Evolutionary conservation across 768 basidiomycete genomes (phyloP).

Genomic region (Termitomyces sp.): DNA sequence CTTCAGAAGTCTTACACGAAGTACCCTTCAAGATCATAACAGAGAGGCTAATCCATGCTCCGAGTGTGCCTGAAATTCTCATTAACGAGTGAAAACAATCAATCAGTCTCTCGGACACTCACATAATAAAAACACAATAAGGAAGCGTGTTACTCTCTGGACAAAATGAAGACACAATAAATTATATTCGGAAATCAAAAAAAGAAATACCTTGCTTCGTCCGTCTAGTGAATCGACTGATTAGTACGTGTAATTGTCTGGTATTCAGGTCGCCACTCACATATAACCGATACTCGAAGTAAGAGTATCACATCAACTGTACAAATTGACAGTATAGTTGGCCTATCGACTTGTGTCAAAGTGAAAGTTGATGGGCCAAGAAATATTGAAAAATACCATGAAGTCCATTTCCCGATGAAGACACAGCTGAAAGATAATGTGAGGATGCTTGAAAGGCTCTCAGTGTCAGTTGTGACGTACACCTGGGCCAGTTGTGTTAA

Average conservation of each 20-base stretch:
- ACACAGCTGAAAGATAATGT: not conserved
- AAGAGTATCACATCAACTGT: slow-evolving; percentile 2
- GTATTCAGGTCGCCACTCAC: not conserved
- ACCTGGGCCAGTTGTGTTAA: not conserved
- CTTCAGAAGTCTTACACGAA: not conserved
- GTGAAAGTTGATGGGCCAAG: not conserved
- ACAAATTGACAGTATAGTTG: not conserved
- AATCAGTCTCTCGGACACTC: not conserved
- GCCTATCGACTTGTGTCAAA: not conserved
- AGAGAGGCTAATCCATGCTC: not conserved
- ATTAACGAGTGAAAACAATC: not conserved
- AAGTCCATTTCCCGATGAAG: not conserved
- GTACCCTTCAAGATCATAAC: not conserved
- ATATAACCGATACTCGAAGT: not conserved
- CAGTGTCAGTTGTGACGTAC: not conserved
- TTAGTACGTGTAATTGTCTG: not conserved
- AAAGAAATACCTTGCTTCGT: not conserved
- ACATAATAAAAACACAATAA: not conserved
- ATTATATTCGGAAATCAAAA: not conserved
- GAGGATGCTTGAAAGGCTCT: not conserved
- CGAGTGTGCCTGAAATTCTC: not conserved
- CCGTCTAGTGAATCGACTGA: not conserved
- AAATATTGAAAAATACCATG: not conserved
- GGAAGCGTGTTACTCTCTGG: not conserved
- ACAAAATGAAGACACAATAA: not conserved